Evolutionary conservation across 2,329 filamentous ascomycete genomes (phyloP).

Genomic region (Lachnellula arida): DNA sequence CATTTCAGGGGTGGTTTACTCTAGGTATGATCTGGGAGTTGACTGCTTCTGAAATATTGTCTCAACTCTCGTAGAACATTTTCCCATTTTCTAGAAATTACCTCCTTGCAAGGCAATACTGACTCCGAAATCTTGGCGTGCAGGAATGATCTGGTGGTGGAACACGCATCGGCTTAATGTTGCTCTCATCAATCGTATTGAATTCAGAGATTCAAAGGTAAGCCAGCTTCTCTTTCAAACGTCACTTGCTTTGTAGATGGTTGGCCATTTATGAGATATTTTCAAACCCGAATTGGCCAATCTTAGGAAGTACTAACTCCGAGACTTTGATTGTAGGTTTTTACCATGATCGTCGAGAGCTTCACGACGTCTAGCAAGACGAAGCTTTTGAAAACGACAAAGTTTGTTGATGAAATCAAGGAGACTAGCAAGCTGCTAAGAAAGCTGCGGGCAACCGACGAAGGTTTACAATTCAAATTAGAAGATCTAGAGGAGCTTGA

Average conservation of each 20-base stretch:
- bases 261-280: too few species aligned
- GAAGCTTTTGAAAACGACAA: conserved; percentile 13
- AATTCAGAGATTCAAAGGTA: conserved; percentile 48
- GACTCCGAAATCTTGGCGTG: too few species aligned
- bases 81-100: too few species aligned
- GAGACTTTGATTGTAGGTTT: conserved; percentile 28
- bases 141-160: conserved; percentile 48
- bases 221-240: too few species aligned
- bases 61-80: too few species aligned
- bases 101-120: too few species aligned
- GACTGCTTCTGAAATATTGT: too few species aligned
- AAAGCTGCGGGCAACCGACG: conserved; percentile 1
- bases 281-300: too few species aligned
- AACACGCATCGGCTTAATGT: conserved; percentile 54
- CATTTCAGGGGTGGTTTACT: too few species aligned
- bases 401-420: conserved; percentile 14
- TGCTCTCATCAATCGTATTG: conserved; percentile 58
- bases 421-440: conserved; percentile 9
- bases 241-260: too few species aligned
- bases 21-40: too few species aligned
- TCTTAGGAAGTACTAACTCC: too few species aligned
- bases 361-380: conserved; percentile 17
- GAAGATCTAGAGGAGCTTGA: conserved; percentile 12
- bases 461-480: background rate
- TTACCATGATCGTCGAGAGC: conserved; percentile 43